A percentile compares a stretch with the other conserved stretches of the same genome.
Evolutionary conservation across 148 eudicot species (phyloP).

Genomic region (Euryodendron excelsum): DNA sequence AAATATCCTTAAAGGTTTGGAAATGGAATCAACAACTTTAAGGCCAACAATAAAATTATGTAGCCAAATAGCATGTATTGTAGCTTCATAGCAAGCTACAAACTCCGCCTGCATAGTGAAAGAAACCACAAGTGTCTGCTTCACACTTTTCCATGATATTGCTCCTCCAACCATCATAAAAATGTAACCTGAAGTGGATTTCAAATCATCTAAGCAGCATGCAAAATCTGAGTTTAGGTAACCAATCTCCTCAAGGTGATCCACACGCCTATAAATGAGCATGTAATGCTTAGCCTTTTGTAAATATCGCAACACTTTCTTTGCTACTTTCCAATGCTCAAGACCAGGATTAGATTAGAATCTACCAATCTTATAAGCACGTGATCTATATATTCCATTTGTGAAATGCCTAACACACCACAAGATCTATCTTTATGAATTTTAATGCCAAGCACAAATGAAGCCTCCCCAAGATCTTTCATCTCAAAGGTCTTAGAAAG

Average conservation of each 20-base stretch:
- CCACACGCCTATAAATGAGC: not conserved
- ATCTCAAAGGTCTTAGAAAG: no score
- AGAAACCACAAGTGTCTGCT: not conserved
- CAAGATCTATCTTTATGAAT: no score
- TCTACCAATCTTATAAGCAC: not conserved
- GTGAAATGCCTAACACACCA: not conserved
- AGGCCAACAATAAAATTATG: conserved; percentile 11
- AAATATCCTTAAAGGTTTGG: not conserved
- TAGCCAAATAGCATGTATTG: not conserved
- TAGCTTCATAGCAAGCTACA: not conserved
- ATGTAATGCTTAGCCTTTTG: not conserved
- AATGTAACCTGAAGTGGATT: not conserved
- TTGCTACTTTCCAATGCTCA: not conserved
- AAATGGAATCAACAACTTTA: conserved; percentile 10
- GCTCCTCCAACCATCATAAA: not conserved
- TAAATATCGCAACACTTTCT: not conserved
- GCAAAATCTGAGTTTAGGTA: not conserved
- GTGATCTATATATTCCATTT: no score
- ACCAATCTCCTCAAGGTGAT: not conserved
- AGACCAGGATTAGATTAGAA: not conserved
- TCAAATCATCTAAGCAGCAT: not conserved
- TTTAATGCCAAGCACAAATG: no score
- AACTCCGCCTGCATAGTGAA: not conserved
- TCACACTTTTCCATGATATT: not conserved
- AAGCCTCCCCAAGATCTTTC: no score